Percentiles rank a stretch among this genome's conserved stretches.
Evolutionary conservation across 164 flowering plant species (phyloP).

Genomic region (Warburgia ugandensis): DNA sequence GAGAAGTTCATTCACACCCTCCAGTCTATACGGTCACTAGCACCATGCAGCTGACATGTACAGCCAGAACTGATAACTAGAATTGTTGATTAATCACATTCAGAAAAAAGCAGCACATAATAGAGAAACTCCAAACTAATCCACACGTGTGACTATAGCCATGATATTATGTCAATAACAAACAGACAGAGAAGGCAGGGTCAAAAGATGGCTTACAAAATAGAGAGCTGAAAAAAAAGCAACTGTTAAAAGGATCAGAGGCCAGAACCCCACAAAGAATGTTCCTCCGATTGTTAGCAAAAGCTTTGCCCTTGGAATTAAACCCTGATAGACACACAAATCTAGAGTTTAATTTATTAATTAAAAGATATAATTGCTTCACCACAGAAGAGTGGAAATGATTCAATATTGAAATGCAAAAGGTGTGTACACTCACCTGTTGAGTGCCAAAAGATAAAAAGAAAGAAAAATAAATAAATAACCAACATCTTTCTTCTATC

Average conservation of each 20-base stretch:
- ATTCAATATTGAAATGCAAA: too few relatives aligned
- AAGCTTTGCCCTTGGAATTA: conserved; percentile 81
- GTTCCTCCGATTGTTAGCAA: conserved; percentile 86
- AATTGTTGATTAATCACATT: neutral
- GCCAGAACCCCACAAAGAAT: conserved; percentile 86
- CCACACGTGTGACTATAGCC: neutral
- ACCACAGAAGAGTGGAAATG: neutral
- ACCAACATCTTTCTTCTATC: too few relatives aligned
- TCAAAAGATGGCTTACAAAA: conserved; percentile 43
- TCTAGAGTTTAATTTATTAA: too few relatives aligned
- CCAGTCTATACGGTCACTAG: too few relatives aligned
- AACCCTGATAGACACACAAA: conserved; percentile 85
- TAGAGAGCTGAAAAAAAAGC: conserved; percentile 59
- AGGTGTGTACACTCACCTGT: too few relatives aligned
- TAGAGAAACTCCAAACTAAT: neutral
- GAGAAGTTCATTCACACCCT: too few relatives aligned
- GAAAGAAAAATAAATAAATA: too few relatives aligned
- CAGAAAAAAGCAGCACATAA: neutral
- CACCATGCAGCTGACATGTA: too few relatives aligned
- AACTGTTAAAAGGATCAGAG: conserved; percentile 62
- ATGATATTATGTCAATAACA: neutral
- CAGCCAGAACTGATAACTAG: too few relatives aligned
- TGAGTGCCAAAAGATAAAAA: too few relatives aligned
- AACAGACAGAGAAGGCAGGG: neutral
- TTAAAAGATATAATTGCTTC: neutral